Evolutionary conservation across 1,284 basidiomycete genomes (phyloP).

Genomic region (Ceratobasidium sp.): DNA sequence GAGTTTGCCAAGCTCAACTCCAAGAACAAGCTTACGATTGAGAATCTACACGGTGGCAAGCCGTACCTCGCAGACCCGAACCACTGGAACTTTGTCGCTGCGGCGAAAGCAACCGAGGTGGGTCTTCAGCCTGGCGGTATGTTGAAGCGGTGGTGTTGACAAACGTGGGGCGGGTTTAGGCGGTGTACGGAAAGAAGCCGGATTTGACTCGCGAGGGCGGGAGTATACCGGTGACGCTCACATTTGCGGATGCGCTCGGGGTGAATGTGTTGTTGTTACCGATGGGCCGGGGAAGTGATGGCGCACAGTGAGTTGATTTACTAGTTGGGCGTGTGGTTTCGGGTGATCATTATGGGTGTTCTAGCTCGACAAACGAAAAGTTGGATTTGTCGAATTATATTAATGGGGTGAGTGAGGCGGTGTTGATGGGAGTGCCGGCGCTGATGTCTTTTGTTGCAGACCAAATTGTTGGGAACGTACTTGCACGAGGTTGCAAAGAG

Average conservation of each 20-base stretch:
- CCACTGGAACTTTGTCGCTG: slow-evolving; percentile 97
- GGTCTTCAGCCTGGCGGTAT: slow-evolving; percentile 43
- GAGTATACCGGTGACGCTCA: slow-evolving; percentile 95
- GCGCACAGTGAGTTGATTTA: slow-evolving; percentile 75
- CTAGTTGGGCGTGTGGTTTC: slow-evolving; percentile 23
- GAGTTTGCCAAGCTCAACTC: slow-evolving; percentile 87
- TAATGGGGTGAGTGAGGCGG: slow-evolving; percentile 72
- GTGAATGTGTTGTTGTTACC: slow-evolving; percentile 88
- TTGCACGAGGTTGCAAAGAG: slow-evolving; percentile 75
- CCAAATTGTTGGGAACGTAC: slow-evolving; percentile 84
- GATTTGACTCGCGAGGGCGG: slow-evolving; percentile 95
- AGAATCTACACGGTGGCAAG: slow-evolving; percentile 83
- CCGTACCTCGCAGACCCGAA: slow-evolving; percentile 77
- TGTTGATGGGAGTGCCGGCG: neutral
- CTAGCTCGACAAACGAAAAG: slow-evolving; percentile 94
- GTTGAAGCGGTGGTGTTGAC: slow-evolving; percentile 18
- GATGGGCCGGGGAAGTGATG: slow-evolving; percentile 94
- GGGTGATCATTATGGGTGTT: slow-evolving; percentile 7
- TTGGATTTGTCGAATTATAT: slow-evolving; percentile 94
- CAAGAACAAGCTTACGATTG: slow-evolving; percentile 80
- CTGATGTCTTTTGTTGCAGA: slow-evolving; percentile 56
- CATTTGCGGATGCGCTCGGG: slow-evolving; percentile 86
- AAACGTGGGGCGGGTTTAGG: slow-evolving; percentile 57
- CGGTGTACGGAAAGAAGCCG: slow-evolving; percentile 83
- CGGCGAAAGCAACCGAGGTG: slow-evolving; percentile 82